Conservation (phyloP, 2,329 filamentous ascomycete species). For the Capronia epimyces region DNA sequence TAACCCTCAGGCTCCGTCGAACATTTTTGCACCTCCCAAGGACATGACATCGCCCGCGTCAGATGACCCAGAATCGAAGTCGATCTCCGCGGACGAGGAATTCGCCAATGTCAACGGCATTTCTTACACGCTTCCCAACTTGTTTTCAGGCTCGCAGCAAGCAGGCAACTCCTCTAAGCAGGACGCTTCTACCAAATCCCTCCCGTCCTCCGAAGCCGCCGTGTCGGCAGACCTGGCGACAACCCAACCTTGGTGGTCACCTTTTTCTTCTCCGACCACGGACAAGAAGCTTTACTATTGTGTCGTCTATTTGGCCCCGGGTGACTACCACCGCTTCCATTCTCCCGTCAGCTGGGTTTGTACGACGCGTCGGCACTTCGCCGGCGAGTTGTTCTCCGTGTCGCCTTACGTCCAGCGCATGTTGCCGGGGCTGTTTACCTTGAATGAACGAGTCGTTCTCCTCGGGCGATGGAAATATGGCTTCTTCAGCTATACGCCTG, state of each 20-base stretch:
- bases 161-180: conserved; percentile 56
- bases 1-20: conserved; percentile 31
- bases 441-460: conserved; percentile 93
- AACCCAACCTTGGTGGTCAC: conserved; percentile 66
- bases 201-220: conserved; percentile 69
- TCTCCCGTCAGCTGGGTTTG: conserved; percentile 94
- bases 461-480: conserved; percentile 93
- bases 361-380: conserved; percentile 90
- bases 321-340: conserved; percentile 98
- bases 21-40: conserved; percentile 35
- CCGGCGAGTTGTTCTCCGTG: conserved; percentile 90
- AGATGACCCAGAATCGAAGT: conserved; percentile 32
- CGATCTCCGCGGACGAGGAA: conserved; percentile 74
- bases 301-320: conserved; percentile 92
- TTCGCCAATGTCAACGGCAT: conserved; percentile 94
- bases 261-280: conserved; percentile 54
- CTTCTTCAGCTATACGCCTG: conserved; percentile 93
- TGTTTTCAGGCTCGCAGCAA: conserved; percentile 69
- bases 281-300: conserved; percentile 77
- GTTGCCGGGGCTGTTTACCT: conserved; percentile 86
- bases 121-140: conserved; percentile 81
- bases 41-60: conserved; percentile 32
- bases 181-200: conserved; percentile 65
- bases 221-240: conserved; percentile 77
- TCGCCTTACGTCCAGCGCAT: conserved; percentile 91